Percentiles rank a stretch among this genome's conserved stretches.
Conservation (phyloP, 208 protist genomes). For the Blastocrithidia nonstop region DNA sequence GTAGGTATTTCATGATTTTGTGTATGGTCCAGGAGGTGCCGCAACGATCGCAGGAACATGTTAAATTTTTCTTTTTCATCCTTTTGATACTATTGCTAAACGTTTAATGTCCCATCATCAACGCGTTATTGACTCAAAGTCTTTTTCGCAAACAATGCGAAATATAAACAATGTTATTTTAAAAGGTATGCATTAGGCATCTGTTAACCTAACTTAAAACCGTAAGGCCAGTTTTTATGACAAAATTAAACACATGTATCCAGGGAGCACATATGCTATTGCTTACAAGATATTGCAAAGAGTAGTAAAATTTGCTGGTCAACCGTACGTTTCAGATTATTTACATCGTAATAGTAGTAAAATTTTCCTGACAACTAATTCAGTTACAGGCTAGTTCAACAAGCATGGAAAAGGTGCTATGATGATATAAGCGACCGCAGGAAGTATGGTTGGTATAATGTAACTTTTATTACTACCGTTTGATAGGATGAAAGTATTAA, state of each 20-base stretch:
- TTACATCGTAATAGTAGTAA: too few species aligned
- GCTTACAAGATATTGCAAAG: constrained; percentile 86
- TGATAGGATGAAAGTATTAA: constrained; percentile 83
- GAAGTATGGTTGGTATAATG: constrained; percentile 71
- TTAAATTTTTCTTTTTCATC: constrained; percentile 75
- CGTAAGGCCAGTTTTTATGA: too few species aligned
- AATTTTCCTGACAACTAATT: too few species aligned
- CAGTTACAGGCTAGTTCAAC: too few species aligned
- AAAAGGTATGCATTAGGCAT: too few species aligned
- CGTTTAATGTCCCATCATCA: constrained; percentile 54
- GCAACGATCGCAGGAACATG: constrained; percentile 46
- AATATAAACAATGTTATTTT: too few species aligned
- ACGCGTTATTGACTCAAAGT: too few species aligned
- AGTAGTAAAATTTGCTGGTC: constrained; percentile 85
- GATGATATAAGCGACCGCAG: constrained; percentile 59
- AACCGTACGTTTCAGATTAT: constrained; percentile 73
- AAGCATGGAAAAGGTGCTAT: constrained; percentile 32
- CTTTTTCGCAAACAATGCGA: too few species aligned
- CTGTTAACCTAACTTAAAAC: too few species aligned
- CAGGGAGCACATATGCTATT: constrained; percentile 73
- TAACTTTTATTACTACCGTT: constrained; percentile 82
- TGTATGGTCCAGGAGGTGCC: too few species aligned
- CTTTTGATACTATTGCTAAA: constrained; percentile 77
- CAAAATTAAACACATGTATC: constrained; percentile 81
- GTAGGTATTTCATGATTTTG: too few species aligned